A percentile compares a stretch with the other conserved stretches of the same genome.
phyloP scores from a whole-genome alignment of 2,329 filamentous ascomycete species.

The Pseudogymnoascus sp. region DNA sequence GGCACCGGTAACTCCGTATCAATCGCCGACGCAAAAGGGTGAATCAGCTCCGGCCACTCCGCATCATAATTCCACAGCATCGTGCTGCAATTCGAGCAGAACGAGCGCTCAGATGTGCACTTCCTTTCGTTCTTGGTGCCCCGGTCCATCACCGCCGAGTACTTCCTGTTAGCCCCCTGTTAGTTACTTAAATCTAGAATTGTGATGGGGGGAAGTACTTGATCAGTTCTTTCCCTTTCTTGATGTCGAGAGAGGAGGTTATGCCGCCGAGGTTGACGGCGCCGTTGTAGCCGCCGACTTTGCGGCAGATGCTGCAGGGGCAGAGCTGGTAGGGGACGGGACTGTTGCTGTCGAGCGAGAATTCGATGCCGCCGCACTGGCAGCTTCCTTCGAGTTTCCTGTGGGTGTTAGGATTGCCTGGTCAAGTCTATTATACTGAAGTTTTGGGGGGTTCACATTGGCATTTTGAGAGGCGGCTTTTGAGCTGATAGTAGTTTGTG shows the following conservation, averaged over 20 bases:
- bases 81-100: conserved; percentile 38
- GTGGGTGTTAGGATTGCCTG: background rate
- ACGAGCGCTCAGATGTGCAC: conserved; percentile 37
- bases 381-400: conserved; percentile 41
- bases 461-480: background rate
- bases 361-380: conserved; percentile 40
- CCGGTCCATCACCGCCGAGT: conserved; percentile 35
- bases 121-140: conserved; percentile 31
- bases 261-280: conserved; percentile 39
- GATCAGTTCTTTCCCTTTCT: conserved; percentile 35
- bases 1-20: conserved; percentile 37
- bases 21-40: conserved; percentile 42
- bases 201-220: conserved; percentile 28
- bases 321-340: conserved; percentile 42
- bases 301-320: conserved; percentile 41
- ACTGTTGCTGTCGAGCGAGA: conserved; percentile 36
- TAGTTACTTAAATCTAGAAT: background rate
- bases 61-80: conserved; percentile 41
- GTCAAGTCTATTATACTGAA: background rate
- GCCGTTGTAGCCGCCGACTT: conserved; percentile 37
- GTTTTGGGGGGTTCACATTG: background rate
- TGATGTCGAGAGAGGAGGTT: conserved; percentile 33
- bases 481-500: background rate
- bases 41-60: conserved; percentile 39
- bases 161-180: conserved; percentile 30